Evolutionary conservation across 208 protist species (phyloP).

Genomic region (Spongospora subterranea): DNA sequence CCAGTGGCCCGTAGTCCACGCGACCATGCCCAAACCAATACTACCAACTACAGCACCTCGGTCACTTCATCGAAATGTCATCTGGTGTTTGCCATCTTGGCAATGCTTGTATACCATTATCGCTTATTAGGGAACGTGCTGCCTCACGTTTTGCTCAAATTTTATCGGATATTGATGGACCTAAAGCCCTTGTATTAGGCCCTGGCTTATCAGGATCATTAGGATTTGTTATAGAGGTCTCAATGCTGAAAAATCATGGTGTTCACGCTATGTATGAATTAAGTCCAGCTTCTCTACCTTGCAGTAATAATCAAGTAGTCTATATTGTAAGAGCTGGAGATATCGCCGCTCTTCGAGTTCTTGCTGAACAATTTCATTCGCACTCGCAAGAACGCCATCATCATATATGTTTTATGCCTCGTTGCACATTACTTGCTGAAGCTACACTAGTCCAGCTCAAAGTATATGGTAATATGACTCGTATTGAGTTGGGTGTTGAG

Average conservation of each 20-base stretch:
- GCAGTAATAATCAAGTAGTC: background rate
- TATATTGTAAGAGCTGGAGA: background rate
- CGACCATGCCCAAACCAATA: background rate
- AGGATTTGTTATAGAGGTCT: background rate
- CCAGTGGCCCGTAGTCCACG: background rate
- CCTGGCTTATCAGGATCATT: constrained; percentile 14
- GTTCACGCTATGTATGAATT: constrained; percentile 18
- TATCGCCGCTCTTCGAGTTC: background rate
- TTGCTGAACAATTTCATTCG: background rate
- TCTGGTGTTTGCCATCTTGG: background rate
- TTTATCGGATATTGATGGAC: constrained; percentile 15
- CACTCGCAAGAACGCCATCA: background rate
- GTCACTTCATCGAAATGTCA: background rate
- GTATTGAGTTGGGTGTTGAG: constrained; percentile 4
- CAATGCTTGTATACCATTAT: constrained; percentile 37
- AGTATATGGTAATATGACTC: constrained; percentile 33
- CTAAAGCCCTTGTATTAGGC: constrained; percentile 14
- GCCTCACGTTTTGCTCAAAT: background rate
- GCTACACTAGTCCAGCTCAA: background rate
- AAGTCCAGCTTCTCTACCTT: background rate
- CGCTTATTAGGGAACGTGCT: background rate
- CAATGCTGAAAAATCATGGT: constrained; percentile 31
- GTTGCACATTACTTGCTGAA: background rate
- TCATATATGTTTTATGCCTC: constrained; percentile 24
- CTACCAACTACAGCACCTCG: background rate